phyloP scores from a whole-genome alignment of 1,139 yeast species.

The Suhomyces panamericanus region DNA sequence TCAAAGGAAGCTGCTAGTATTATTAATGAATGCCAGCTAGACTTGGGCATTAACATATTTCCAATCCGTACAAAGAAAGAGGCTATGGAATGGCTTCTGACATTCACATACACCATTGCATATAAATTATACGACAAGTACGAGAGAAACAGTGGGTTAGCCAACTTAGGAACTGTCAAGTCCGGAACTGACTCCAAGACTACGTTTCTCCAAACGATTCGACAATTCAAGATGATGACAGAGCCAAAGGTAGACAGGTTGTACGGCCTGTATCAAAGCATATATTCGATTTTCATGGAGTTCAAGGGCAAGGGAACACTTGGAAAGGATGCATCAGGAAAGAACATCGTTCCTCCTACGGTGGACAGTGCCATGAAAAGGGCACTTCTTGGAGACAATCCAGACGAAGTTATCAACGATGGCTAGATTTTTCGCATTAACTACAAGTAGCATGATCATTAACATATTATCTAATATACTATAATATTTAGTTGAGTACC shows the following conservation, averaged over 20 bases:
- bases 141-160: conserved; percentile 52
- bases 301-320: conserved; percentile 26
- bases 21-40: conserved; percentile 31
- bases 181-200: conserved; percentile 52
- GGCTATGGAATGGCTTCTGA: conserved; percentile 52
- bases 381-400: conserved; percentile 52
- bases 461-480: conserved; percentile 1
- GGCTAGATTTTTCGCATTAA: not conserved
- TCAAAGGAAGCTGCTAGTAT: conserved; percentile 39
- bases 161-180: conserved; percentile 54
- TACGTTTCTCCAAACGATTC: conserved; percentile 49
- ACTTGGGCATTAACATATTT: conserved; percentile 45
- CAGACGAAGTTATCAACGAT: conserved; percentile 39
- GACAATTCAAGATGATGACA: conserved; percentile 60
- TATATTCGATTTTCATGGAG: conserved; percentile 37
- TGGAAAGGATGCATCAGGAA: conserved; percentile 39
- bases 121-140: conserved; percentile 54
- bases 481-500: conserved; percentile 30
- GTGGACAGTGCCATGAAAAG: conserved; percentile 47
- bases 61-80: conserved; percentile 49
- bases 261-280: conserved; percentile 35
- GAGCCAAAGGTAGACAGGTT: conserved; percentile 40
- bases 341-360: conserved; percentile 37
- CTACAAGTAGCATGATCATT: not conserved
- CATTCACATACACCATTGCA: conserved; percentile 58